Evolutionary conservation across 2,329 filamentous ascomycete species (phyloP), one percentile per base, ranked within the genome.

Genomic region (Fusarium sp.): DNA sequence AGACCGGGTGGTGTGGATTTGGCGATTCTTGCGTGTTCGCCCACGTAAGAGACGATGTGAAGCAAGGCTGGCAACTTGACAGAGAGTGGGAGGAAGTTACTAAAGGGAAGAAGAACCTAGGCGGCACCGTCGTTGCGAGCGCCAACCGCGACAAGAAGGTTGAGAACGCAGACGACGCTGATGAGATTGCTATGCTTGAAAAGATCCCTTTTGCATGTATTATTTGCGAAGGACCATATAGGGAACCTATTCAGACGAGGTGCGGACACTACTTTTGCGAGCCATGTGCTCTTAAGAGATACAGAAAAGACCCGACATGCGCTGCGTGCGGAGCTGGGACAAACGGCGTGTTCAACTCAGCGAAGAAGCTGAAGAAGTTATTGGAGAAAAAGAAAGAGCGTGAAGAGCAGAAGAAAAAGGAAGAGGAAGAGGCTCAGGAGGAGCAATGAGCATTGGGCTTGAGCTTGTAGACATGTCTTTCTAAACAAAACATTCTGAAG

Each of bases 191-290:
- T 26, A 83, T 96, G 80, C 84, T 97, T 57, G 91, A 95, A 80
- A 93, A 91, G 77, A 97, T 98, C 28, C 95, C 95, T 0, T 98
- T 98, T 80, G 93, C 90, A 3, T 98, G 95, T 82, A 90, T 97
- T 73, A 94, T 98, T 70, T 98, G 95, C 86, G 91, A 92, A 77
- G 89, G 90, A 42, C 83, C 91, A 3, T 98, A 98, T 83, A 92
- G 90, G 77, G 88, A 90, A 65, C 96, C 96, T 0, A 89, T 98
- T 18, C 85, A 96, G 30, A 98, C 96, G 18, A 93, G 94, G 74
- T 99, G 96, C 76, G 93, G 94, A 1, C 96, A 99, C 82, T 98
- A 98, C 82, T 98, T 98, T 80, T 99, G 96, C 81, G 93, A 98
- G 82, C 87, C 89, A 3, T 99, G 96, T 82, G 96, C 96, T 32